Conservation (phyloP, 2,329 filamentous ascomycete genomes). For the Ceratocystis cubensis region DNA sequence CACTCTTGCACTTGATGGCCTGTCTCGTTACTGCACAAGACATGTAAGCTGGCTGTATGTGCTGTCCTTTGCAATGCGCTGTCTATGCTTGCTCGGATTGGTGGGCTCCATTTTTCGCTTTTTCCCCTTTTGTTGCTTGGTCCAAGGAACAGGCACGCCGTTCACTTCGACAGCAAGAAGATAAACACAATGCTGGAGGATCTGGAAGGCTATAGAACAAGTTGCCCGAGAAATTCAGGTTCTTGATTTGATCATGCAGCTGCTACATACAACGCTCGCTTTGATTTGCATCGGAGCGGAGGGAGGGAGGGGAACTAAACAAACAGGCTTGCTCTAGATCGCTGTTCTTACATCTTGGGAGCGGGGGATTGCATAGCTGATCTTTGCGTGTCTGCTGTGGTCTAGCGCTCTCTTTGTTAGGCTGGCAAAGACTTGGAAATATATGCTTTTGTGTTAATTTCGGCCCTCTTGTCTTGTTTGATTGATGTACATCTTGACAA, state of each 20-base stretch:
- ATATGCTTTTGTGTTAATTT: not conserved
- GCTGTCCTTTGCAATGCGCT: conserved; percentile 6
- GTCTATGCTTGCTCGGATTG: not conserved
- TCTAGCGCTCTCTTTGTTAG: not conserved
- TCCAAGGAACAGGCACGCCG: not conserved
- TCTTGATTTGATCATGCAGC: not conserved
- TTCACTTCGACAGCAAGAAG: not conserved
- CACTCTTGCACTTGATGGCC: not conserved
- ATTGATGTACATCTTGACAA: conserved; percentile 2
- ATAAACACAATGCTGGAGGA: not conserved
- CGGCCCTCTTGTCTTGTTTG: not conserved
- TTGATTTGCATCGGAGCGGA: not conserved
- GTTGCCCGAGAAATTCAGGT: not conserved
- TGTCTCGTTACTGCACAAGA: not conserved
- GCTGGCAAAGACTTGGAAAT: not conserved
- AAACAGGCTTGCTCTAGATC: conserved; percentile 1
- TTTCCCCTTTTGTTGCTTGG: not conserved
- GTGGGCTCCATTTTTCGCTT: not conserved
- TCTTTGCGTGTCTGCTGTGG: not conserved
- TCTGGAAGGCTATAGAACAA: not conserved
- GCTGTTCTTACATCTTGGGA: not conserved
- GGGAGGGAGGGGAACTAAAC: not conserved
- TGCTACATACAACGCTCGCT: not conserved
- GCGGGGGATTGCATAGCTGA: not conserved
- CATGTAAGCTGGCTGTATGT: conserved; percentile 10